Evolutionary conservation across 2,329 filamentous ascomycete genomes (phyloP).

Genomic region (Microthyrium microscopicum): DNA sequence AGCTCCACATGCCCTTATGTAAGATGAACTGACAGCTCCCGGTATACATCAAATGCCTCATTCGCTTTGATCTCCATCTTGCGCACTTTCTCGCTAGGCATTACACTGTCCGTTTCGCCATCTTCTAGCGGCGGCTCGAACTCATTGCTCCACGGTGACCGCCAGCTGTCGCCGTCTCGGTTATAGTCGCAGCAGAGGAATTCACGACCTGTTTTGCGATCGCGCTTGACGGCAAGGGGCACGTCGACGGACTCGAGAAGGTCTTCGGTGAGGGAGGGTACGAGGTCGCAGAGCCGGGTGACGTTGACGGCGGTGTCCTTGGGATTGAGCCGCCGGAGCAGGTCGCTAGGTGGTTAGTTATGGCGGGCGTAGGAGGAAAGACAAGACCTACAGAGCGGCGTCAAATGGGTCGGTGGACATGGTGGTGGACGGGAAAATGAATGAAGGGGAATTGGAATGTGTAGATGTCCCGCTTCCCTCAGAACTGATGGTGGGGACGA

Average conservation of each 20-base stretch:
- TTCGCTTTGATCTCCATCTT: slow-evolving; percentile 41
- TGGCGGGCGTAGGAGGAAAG: slow-evolving; percentile 9
- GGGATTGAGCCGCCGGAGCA: slow-evolving; percentile 92
- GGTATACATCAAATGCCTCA: slow-evolving; percentile 91
- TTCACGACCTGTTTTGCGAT: slow-evolving; percentile 77
- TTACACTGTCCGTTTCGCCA: slow-evolving; percentile 24
- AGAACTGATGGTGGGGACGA: no score
- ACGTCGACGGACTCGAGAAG: slow-evolving; percentile 96
- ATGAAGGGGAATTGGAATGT: neutral
- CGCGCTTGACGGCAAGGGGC: slow-evolving; percentile 71
- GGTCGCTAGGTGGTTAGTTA: slow-evolving; percentile 37
- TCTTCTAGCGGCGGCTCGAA: slow-evolving; percentile 76
- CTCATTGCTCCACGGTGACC: slow-evolving; percentile 97
- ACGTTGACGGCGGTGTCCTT: slow-evolving; percentile 83
- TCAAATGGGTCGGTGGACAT: slow-evolving; percentile 52
- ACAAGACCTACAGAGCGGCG: slow-evolving; percentile 51
- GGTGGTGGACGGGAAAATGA: slow-evolving; percentile 7
- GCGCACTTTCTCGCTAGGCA: slow-evolving; percentile 7
- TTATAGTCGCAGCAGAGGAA: slow-evolving; percentile 99
- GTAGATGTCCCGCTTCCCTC: no score
- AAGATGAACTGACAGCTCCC: slow-evolving; percentile 50
- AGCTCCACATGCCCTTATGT: neutral
- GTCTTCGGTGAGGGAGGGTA: slow-evolving; percentile 88
- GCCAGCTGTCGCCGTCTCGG: slow-evolving; percentile 93
- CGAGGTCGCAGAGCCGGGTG: slow-evolving; percentile 70